Conservation (phyloP, 371 early-diverging fungal genomes). For the Lichtheimia ornata region DNA sequence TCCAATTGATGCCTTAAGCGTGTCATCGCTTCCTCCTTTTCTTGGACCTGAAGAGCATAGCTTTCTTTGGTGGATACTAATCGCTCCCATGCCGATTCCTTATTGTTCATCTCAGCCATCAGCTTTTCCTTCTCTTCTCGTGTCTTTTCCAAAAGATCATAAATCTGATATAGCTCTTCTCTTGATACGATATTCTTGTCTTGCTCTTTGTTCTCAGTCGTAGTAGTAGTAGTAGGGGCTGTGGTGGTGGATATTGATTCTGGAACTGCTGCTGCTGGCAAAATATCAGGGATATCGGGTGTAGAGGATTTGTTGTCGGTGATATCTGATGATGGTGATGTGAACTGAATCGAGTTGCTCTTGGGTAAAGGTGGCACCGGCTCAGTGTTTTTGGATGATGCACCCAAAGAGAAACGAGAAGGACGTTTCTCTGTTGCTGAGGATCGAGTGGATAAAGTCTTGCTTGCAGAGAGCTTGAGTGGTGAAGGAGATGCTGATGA, state of each 20-base stretch:
- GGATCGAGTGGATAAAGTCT: not conserved
- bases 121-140: constrained; percentile 31
- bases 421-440: not conserved
- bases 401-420: constrained; percentile 5
- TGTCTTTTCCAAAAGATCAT: constrained; percentile 36
- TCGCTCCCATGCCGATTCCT: constrained; percentile 45
- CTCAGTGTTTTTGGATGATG: not conserved
- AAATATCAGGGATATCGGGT: not conserved
- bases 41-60: constrained; percentile 35
- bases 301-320: too few species aligned
- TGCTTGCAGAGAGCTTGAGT: constrained; percentile 4
- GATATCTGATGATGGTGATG: not conserved
- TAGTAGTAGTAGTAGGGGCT: too few species aligned
- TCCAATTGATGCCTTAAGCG: constrained; percentile 24
- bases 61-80: constrained; percentile 43
- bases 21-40: constrained; percentile 33
- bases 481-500: constrained; percentile 1
- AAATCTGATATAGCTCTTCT: constrained; percentile 21
- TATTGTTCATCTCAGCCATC: constrained; percentile 27
- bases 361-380: not conserved
- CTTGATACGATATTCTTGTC: constrained; percentile 1
- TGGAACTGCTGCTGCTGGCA: not conserved
- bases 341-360: not conserved
- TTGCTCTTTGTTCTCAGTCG: not conserved
- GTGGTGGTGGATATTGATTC: not conserved